Conservation (phyloP, 2,329 filamentous ascomycete genomes). For the Didymella lethalis region DNA sequence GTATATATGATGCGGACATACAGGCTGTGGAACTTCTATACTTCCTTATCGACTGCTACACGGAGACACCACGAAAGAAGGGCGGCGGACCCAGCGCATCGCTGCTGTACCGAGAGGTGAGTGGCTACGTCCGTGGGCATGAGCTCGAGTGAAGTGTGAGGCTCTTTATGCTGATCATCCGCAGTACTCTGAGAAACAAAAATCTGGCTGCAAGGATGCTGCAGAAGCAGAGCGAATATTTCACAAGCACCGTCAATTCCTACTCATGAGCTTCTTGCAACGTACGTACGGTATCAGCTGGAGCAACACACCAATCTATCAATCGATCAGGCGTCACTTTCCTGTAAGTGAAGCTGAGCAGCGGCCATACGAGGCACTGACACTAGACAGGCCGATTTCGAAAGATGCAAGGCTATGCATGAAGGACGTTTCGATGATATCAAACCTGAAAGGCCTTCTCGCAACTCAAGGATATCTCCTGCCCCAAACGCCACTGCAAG, state of each 20-base stretch:
- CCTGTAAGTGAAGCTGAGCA: conserved; percentile 35
- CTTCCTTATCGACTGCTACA: conserved; percentile 66
- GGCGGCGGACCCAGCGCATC: conserved; percentile 50
- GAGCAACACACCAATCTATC: conserved; percentile 54
- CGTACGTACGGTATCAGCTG: conserved; percentile 56
- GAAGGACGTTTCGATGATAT: conserved; percentile 38
- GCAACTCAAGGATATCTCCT: conserved; percentile 23
- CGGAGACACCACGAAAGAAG: conserved; percentile 48
- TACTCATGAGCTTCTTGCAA: conserved; percentile 56
- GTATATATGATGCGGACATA: conserved; percentile 66
- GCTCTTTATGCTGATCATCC: conserved; percentile 18
- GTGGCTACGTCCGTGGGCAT: conserved; percentile 15
- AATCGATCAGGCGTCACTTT: conserved; percentile 51
- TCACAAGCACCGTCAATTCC: conserved; percentile 52
- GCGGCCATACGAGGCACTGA: conserved; percentile 16
- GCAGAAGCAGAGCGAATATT: conserved; percentile 42
- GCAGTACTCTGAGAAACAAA: conserved; percentile 49
- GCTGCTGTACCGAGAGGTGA: conserved; percentile 52
- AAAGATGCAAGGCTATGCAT: conserved; percentile 40
- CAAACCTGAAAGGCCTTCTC: conserved; percentile 22
- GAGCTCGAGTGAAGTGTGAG: not conserved
- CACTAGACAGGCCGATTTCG: conserved; percentile 38
- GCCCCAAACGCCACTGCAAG: conserved; percentile 8
- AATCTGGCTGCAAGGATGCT: conserved; percentile 36
- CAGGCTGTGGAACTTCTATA: conserved; percentile 72